Conservation (phyloP, 2,329 filamentous ascomycete species). For the Diplodia corticola region DNA sequence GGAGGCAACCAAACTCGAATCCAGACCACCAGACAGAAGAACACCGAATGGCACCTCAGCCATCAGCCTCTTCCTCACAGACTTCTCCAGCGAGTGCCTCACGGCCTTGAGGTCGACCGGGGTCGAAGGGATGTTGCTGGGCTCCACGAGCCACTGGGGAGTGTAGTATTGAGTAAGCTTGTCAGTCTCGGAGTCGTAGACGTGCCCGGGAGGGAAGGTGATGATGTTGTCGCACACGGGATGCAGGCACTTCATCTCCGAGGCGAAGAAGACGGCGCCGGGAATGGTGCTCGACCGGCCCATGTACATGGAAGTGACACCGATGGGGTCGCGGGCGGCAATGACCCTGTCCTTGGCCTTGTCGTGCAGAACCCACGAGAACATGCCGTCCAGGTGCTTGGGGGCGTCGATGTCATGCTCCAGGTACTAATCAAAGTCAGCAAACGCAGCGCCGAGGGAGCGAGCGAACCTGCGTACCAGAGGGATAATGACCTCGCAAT, state of each 20-base stretch:
- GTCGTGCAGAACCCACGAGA: slow-evolving; percentile 98
- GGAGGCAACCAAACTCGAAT: slow-evolving; percentile 91
- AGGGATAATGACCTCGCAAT: slow-evolving; percentile 98
- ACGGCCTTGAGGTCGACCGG: slow-evolving; percentile 83
- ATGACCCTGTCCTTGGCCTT: slow-evolving; percentile 90
- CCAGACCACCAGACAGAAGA: slow-evolving; percentile 87
- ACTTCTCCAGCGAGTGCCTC: slow-evolving; percentile 79
- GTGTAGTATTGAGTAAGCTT: slow-evolving; percentile 84
- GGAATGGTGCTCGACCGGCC: slow-evolving; percentile 82
- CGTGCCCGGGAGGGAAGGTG: slow-evolving; percentile 89
- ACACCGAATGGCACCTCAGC: slow-evolving; percentile 98
- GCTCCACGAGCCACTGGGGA: slow-evolving; percentile 85
- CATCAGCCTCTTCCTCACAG: slow-evolving; percentile 96
- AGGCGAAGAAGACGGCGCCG: slow-evolving; percentile 89
- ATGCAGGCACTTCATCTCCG: slow-evolving; percentile 90
- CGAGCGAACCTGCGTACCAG: slow-evolving; percentile 62
- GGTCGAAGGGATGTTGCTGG: slow-evolving; percentile 70
- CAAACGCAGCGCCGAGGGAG: background rate
- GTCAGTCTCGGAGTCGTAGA: slow-evolving; percentile 93
- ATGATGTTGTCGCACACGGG: slow-evolving; percentile 94
- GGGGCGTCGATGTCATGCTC: slow-evolving; percentile 90
- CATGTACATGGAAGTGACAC: slow-evolving; percentile 96
- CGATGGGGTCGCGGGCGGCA: slow-evolving; percentile 93
- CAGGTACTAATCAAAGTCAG: slow-evolving; percentile 67
- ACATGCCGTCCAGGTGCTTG: slow-evolving; percentile 97